These are phyloP conservation scores for Pythium folliculosum DNA, from an alignment of 352 stramenopile species.

Conservation along the genomic window DNA sequence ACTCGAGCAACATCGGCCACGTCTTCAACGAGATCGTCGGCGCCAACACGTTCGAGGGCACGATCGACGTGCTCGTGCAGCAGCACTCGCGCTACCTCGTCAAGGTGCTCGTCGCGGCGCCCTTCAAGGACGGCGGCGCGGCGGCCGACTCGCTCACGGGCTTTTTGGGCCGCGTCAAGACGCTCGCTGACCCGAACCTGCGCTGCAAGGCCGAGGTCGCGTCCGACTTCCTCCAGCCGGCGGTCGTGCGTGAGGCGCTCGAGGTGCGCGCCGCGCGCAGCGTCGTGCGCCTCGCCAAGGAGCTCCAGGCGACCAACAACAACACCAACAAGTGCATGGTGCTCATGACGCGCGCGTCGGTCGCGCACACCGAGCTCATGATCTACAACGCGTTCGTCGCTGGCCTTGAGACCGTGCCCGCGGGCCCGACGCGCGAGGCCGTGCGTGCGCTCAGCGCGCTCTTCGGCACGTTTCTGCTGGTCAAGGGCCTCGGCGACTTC, in stretches of 20 bases:
- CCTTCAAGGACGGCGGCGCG: conserved; percentile 14
- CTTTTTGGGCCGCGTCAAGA: conserved; percentile 43
- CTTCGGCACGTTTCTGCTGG: conserved; percentile 50
- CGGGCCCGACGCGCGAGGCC: conserved; percentile 32
- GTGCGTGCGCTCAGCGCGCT: conserved; percentile 38
- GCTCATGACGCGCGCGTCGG: conserved; percentile 50
- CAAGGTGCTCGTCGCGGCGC: conserved; percentile 36
- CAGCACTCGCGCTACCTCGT: conserved; percentile 63
- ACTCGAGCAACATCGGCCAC: conserved; percentile 33
- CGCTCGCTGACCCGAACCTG: conserved; percentile 30
- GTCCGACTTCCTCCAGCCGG: conserved; percentile 38
- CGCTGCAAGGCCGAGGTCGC: conserved; percentile 37
- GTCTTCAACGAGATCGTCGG: conserved; percentile 47
- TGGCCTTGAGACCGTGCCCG: conserved; percentile 29
- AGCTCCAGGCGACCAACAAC: conserved; percentile 47
- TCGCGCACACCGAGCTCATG: conserved; percentile 50
- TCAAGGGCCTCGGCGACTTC: conserved; percentile 53
- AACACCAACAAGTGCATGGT: conserved; percentile 56
- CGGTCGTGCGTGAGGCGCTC: conserved; percentile 43
- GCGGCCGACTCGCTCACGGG: background rate
- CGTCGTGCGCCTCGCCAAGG: conserved; percentile 32
- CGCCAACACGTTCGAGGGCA: conserved; percentile 71
- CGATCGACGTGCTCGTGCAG: conserved; percentile 69
- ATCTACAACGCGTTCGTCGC: conserved; percentile 41
- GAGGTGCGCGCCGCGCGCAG: conserved; percentile 36